Base-by-base conservation (phyloP, 1,284 basidiomycete species). In the Microbotryum lychnidis-dioicae region DNA sequence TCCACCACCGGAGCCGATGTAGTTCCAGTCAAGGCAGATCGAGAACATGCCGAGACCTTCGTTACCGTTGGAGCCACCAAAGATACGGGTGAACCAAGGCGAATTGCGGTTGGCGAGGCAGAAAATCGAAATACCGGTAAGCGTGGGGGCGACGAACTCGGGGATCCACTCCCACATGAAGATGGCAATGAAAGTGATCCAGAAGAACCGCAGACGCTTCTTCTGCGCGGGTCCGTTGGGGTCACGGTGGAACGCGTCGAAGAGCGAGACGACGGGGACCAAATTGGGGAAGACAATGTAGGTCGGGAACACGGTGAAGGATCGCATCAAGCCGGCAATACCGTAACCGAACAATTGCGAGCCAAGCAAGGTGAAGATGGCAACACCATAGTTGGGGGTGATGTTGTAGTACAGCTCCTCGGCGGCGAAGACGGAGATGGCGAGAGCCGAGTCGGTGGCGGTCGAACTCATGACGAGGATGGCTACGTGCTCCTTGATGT, bases 371-470 rank as follows among this genome's bases (percentile, higher is more conserved):
- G 65, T 67, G 53, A 67, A 67, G 52, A 66, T 69, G 46, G 61
- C 66, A 16, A 64, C 73, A 6, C 74, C 80, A 18, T 79, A 74
- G 61, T 83, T 81, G 1, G 83, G 79, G 4, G 74, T 80, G 60
- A 84, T 79, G 65, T 82, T 77, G 66, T 86, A 65, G 73, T 81
- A 82, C 14, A 82, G 72, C 66, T 81, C 79, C 52, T 87, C 79
- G 1, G 84, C 84, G 0, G 84, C 83, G 52, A 86, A 79, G 46
- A 87, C 78, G 60, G 84, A 81, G 53, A 84, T 84, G 1, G 80
- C 85, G 49, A 84, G 78, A 0, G 85, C 84, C 0, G 83, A 81
- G 6, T 80, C 80, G 2, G 83, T 80, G 1, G 84, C 83, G 6
- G 85, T 83, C 45, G 82, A 82, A 2, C 84, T 73, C 83, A 86